Evolutionary conservation across 768 basidiomycete genomes (phyloP).

Genomic region (Lentinula guzmanii): DNA sequence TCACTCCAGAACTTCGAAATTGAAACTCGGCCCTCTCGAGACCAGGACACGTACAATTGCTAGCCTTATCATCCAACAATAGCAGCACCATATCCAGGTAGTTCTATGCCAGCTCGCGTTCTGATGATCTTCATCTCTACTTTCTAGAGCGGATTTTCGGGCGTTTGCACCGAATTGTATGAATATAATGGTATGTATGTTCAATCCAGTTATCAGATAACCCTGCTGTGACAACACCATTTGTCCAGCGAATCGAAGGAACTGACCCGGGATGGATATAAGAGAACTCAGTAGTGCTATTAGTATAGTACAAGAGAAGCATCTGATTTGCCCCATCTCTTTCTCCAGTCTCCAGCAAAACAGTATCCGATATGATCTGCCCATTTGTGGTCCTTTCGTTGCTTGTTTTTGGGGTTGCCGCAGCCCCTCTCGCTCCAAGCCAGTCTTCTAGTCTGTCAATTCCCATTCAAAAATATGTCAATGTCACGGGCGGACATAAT

Average conservation of each 20-base stretch:
- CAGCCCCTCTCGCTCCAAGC: not conserved
- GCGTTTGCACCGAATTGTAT: not conserved
- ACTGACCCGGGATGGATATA: not conserved
- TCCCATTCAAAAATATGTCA: not conserved
- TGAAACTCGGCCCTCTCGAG: not conserved
- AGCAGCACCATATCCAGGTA: not conserved
- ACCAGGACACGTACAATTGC: not conserved
- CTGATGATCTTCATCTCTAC: not conserved
- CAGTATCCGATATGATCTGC: not conserved
- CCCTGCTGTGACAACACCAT: not conserved
- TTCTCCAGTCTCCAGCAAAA: not conserved
- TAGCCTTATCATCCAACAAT: not conserved
- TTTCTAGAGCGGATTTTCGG: not conserved
- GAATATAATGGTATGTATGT: not conserved
- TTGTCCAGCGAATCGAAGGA: not conserved
- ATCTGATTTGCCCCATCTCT: not conserved
- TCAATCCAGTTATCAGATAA: not conserved
- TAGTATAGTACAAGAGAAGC: not conserved
- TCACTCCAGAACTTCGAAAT: not conserved
- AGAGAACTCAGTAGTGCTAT: not conserved
- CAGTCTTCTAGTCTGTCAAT: not conserved
- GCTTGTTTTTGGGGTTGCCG: not conserved
- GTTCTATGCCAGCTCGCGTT: not conserved
- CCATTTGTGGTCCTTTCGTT: not conserved
- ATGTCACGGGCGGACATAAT: not conserved